Percentiles rank a stretch among this genome's conserved stretches.
Conservation (phyloP, 441 rosid species). For the Eutrema salsugineum region DNA sequence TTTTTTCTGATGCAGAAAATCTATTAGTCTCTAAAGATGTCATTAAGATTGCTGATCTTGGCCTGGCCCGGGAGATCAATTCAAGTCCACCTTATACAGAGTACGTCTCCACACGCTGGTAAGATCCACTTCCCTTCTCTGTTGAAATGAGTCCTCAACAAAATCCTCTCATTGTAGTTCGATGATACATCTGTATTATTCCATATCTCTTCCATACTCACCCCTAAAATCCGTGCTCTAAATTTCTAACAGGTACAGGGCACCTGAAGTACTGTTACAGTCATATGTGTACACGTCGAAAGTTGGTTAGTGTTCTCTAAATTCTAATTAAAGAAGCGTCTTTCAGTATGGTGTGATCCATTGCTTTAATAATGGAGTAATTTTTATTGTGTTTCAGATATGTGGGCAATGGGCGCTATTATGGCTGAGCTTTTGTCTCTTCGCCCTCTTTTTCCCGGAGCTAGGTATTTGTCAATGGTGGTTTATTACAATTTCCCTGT, state of each 20-base stretch:
- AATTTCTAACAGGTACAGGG: slow-evolving; percentile 70
- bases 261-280: slow-evolving; percentile 96
- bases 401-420: slow-evolving; percentile 99
- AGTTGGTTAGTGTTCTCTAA: slow-evolving; percentile 61
- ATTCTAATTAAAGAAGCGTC: neutral
- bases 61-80: slow-evolving; percentile 84
- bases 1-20: slow-evolving; percentile 49
- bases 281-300: slow-evolving; percentile 68
- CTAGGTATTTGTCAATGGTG: slow-evolving; percentile 45
- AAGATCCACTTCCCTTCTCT: slow-evolving; percentile 27
- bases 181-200: neutral
- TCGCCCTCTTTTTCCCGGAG: slow-evolving; percentile 93
- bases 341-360: neutral
- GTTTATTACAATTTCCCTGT: neutral
- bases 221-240: neutral
- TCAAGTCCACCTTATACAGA: slow-evolving; percentile 89
- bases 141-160: neutral
- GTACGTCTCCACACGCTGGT: slow-evolving; percentile 97
- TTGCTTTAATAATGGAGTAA: neutral
- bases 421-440: slow-evolving; percentile 83
- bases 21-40: slow-evolving; percentile 68
- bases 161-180: neutral
- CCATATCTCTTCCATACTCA: neutral
- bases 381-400: slow-evolving; percentile 47
- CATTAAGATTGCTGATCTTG: slow-evolving; percentile 96